Conservation (phyloP, 257 asterid species). For the Buddleja alternifolia region DNA sequence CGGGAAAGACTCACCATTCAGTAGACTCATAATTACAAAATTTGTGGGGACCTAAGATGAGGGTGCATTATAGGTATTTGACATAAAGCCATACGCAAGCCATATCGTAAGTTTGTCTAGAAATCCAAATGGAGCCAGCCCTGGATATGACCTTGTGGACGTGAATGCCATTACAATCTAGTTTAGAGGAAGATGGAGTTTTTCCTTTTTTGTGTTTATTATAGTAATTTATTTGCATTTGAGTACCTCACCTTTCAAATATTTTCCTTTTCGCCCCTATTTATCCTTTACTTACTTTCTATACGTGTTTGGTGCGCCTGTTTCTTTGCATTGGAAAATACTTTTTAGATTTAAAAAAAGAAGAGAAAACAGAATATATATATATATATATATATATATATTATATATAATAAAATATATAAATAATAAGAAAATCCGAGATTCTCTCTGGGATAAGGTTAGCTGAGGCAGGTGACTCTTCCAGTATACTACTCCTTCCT, state of each 20-base stretch:
- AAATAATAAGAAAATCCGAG: not conserved
- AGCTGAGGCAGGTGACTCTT: slow-evolving; percentile 31
- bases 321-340: slow-evolving; percentile 1
- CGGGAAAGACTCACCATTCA: too few species aligned
- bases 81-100: slow-evolving; percentile 8
- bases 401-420: too few species aligned
- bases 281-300: not conserved
- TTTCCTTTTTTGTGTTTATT: not conserved
- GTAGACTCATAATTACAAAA: not conserved
- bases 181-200: slow-evolving; percentile 16
- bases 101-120: slow-evolving; percentile 25
- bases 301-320: slow-evolving; percentile 27
- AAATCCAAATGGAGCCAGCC: slow-evolving; percentile 4
- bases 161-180: slow-evolving; percentile 35
- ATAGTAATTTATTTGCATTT: not conserved
- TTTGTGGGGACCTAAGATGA: slow-evolving; percentile 1
- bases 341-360: not conserved
- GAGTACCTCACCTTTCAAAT: not conserved
- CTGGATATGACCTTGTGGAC: slow-evolving; percentile 43
- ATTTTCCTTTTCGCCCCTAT: not conserved
- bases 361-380: not conserved
- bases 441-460: slow-evolving; percentile 30
- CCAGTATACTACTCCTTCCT: not conserved
- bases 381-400: too few species aligned
- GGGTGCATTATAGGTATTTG: slow-evolving; percentile 25